phyloP scores from a whole-genome alignment of 2,329 filamentous ascomycete genomes.

The Aspergillus udagawae region DNA sequence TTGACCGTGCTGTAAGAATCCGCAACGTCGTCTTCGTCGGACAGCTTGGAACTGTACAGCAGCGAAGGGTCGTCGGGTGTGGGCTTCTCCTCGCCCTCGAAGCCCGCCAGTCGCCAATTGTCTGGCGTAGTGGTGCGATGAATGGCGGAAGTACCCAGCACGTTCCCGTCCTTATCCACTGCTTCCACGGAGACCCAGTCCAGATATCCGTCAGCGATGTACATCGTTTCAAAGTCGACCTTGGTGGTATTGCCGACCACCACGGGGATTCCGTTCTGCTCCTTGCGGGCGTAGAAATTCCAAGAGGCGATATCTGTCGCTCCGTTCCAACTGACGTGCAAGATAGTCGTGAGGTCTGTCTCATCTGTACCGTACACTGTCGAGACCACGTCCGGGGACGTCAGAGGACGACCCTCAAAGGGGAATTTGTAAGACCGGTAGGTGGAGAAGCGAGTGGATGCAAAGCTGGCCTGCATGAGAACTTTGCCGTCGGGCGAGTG shows the following conservation, averaged over 20 bases:
- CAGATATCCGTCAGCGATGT: constrained; percentile 26
- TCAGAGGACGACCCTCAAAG: constrained; percentile 31
- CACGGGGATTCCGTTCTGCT: constrained; percentile 19
- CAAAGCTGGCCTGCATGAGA: constrained; percentile 36
- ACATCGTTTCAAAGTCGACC: constrained; percentile 35
- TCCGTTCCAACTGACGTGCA: constrained; percentile 46
- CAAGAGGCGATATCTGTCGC: constrained; percentile 46
- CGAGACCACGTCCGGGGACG: constrained; percentile 30
- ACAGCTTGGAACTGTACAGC: constrained; percentile 13
- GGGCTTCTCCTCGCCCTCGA: constrained; percentile 19
- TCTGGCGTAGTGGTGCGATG: constrained; percentile 21
- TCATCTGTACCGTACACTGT: constrained; percentile 28
- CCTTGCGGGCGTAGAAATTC: constrained; percentile 27
- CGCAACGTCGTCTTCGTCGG: constrained; percentile 12
- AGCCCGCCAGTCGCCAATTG: constrained; percentile 31
- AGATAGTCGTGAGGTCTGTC: constrained; percentile 19
- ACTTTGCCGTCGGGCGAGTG: constrained; percentile 31
- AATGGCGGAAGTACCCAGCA: constrained; percentile 25
- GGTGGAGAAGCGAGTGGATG: constrained; percentile 30
- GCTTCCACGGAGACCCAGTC: constrained; percentile 31
- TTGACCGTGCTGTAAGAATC: constrained; percentile 12
- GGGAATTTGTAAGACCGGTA: constrained; percentile 40
- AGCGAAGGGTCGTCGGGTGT: constrained; percentile 25
- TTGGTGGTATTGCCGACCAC: constrained; percentile 28
- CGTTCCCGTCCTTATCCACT: constrained; percentile 20